Evolutionary conservation across 2,329 filamentous ascomycete species (phyloP), one percentile per base, ranked within the genome.

Genomic region (Beauveria brongniartii): DNA sequence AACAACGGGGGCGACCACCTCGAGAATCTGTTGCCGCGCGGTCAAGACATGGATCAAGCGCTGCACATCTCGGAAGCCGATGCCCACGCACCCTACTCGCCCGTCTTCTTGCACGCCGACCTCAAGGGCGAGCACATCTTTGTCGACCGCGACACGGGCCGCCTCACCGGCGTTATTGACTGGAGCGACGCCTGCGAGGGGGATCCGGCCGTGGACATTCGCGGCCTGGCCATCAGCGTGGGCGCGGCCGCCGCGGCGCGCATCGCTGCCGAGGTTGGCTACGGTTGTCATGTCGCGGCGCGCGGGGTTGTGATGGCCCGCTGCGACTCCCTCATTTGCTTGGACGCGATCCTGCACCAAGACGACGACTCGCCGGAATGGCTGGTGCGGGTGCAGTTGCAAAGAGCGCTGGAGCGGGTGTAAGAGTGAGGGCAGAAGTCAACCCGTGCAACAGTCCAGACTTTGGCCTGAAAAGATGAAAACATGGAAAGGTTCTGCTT

Each of bases 81-180:
- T 3, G 40, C 18, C 14, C 14, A 20, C 10, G 47, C 16, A 18
- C 16, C 9, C 7, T 24, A 56, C 20, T 22, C 20, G 43, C 59
- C 52, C 16, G 40, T 61, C 7, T 24, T 61, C 5, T 16, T 57
- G 28, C 60, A 61, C 28, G 60, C 60, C 1, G 60, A 61, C 26
- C 28, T 61, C 37, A 61, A 61, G 44, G 60, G 60, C 44, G 60
- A 61, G 41, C 60, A 61, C 28, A 47, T 61, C 30, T 61, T 61
- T 24, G 26, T 57, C 46, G 40, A 61, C 28, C 16, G 28, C 16
- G n/a, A 28, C 18, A 54, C 58, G 26, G 60, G 60, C 26, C 60
- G 16, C 20, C 34, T 61, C 22, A 53, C 53, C 2, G 60, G 60
- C 12, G 54, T 61, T 24, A 57, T 57, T 46, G 60, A 61, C 47